phyloP scores from a whole-genome alignment of 2,329 filamentous ascomycete species.

The Fusarium sacchari region DNA sequence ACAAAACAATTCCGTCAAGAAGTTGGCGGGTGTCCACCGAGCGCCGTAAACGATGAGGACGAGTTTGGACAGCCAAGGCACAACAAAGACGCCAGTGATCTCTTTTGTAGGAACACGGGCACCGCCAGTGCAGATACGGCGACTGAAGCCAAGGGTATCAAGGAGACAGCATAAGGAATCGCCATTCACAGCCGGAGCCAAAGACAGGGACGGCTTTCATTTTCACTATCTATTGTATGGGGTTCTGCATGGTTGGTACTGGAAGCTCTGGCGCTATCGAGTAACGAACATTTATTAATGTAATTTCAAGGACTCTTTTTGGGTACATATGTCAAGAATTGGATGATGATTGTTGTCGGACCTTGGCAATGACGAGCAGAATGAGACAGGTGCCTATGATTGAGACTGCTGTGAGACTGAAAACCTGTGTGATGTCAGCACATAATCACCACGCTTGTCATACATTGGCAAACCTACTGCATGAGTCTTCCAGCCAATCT shows the following conservation, averaged over 20 bases:
- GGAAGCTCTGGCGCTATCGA: slow-evolving; percentile 14
- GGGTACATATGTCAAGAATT: slow-evolving; percentile 6
- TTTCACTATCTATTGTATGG: slow-evolving; percentile 4
- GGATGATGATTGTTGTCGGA: slow-evolving; percentile 33
- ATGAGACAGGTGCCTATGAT: slow-evolving; percentile 75
- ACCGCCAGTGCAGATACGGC: background rate
- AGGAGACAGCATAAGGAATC: slow-evolving; percentile 37
- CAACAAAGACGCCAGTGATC: slow-evolving; percentile 61
- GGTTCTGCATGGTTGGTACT: slow-evolving; percentile 13
- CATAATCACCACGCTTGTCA: background rate
- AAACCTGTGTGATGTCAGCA: slow-evolving; percentile 57
- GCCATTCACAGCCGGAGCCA: background rate
- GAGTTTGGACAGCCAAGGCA: slow-evolving; percentile 25
- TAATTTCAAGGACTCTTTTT: background rate
- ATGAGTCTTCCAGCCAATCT: slow-evolving; percentile 94
- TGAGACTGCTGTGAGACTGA: slow-evolving; percentile 68
- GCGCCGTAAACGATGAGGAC: slow-evolving; percentile 23
- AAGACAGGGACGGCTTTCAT: slow-evolving; percentile 3
- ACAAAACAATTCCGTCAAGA: slow-evolving; percentile 67
- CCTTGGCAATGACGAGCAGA: slow-evolving; percentile 63
- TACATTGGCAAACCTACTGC: slow-evolving; percentile 60
- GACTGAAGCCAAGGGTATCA: background rate
- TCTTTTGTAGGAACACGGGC: slow-evolving; percentile 67
- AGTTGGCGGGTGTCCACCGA: slow-evolving; percentile 71
- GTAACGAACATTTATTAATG: slow-evolving; percentile 17